Evolutionary conservation across 2,329 filamentous ascomycete species (phyloP), one percentile per base, ranked within the genome.

Genomic region (Fusarium penzigii): DNA sequence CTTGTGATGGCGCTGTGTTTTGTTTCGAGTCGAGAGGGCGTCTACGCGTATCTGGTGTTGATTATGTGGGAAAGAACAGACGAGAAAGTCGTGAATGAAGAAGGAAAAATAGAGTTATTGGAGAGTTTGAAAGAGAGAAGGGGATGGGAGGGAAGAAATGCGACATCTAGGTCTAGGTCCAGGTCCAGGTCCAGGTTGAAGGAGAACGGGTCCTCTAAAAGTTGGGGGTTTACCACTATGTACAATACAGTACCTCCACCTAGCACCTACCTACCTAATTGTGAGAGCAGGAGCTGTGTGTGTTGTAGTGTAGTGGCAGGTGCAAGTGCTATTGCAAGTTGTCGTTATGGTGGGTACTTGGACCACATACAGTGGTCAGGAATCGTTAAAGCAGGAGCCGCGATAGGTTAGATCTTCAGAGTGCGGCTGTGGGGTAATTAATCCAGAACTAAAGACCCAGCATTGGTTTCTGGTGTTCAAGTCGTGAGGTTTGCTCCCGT

Each of bases 371-470:
- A 25, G 20, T 25, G 20, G 20, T 7, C 20, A 25, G 20, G 20
- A 65, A 53, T 57, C 53, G 52, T 36, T 57, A 40, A 57, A 58
- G 55, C 57, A 57, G 49, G 43, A 51, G 53, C 54, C 52, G 63
- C 63, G 59, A 65, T 65, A 65, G 52, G 55, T 51, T 55, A 54
- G 53, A 54, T 44, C 53, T 53, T 48, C 48, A 52, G n/a, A 48
- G 59, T 65, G 59, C 48, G 56, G 61, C 59, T 65, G 63, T 65
- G 63, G 63, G 63, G 63, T 63, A 65, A 51, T 55, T 53, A 63
- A 62, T 57, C 47, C 36, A 51, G 20, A 25, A 25, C 20, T 25
- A 25, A 25, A 25, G 20, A 25, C 20, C 39, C 52, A 52, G 48
- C 48, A 48, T 51, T 51, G 39, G 46, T 9, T 36, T 56, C 48